Conservation (phyloP, 2,329 filamentous ascomycete genomes). For the Cladosporium sp. region DNA sequence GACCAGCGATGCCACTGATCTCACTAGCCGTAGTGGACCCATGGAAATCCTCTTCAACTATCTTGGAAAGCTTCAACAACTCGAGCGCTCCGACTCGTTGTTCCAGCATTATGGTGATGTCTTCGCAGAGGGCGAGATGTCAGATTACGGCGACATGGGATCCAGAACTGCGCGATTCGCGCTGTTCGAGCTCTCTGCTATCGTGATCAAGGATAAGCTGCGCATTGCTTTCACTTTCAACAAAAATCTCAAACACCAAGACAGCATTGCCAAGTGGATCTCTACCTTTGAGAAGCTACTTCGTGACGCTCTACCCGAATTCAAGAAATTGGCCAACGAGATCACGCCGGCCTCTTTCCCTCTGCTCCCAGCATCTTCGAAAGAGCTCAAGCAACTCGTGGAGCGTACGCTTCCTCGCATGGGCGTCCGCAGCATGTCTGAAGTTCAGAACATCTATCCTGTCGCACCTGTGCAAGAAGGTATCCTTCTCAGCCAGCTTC, state of each 20-base stretch:
- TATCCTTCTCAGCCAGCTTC: slow-evolving; percentile 12
- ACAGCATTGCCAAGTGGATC: slow-evolving; percentile 6
- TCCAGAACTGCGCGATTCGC: slow-evolving; percentile 7
- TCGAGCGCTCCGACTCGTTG: slow-evolving; percentile 7
- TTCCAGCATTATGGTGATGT: slow-evolving; percentile 8
- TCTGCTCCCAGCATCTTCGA: background rate
- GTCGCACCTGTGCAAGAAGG: slow-evolving; percentile 13
- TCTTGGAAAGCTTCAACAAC: slow-evolving; percentile 7
- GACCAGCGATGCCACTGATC: background rate
- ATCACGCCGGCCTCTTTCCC: slow-evolving; percentile 2
- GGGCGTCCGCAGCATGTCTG: background rate
- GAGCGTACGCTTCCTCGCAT: slow-evolving; percentile 4
- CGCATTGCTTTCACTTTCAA: slow-evolving; percentile 11
- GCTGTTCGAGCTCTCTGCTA: slow-evolving; percentile 7
- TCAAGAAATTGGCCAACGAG: slow-evolving; percentile 6
- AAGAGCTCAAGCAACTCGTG: slow-evolving; percentile 8
- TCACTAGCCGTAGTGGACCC: background rate
- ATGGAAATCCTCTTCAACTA: slow-evolving; percentile 11
- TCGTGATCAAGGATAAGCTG: slow-evolving; percentile 9
- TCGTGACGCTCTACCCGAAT: slow-evolving; percentile 3
- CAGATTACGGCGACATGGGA: slow-evolving; percentile 10
- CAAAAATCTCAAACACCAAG: slow-evolving; percentile 8
- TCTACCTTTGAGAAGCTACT: slow-evolving; percentile 4
- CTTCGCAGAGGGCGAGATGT: slow-evolving; percentile 6
- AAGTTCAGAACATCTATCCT: slow-evolving; percentile 11